A percentile compares a stretch with the other conserved stretches of the same genome.
Conservation (phyloP, 1,284 basidiomycete species). For the Phylloboletellus chloephorus region DNA sequence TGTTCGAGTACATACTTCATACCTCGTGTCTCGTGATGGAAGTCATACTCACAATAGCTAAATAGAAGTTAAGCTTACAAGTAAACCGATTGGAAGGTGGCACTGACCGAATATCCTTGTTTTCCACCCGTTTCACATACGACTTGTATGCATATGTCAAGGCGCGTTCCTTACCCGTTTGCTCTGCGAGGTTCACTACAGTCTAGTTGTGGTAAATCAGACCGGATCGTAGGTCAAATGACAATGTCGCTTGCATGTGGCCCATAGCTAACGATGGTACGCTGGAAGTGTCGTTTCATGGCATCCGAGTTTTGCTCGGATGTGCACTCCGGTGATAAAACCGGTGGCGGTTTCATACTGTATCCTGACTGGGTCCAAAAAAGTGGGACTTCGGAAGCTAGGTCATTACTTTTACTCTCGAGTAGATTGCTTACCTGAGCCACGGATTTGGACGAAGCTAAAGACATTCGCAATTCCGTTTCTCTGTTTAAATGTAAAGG, state of each 20-base stretch:
- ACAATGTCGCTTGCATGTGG: conserved; percentile 51
- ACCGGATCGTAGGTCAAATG: conserved; percentile 1
- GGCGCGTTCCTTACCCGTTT: conserved; percentile 79
- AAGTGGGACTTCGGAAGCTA: conserved; percentile 60
- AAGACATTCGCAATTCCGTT: conserved; percentile 74
- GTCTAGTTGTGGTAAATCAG: conserved; percentile 43
- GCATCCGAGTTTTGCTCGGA: conserved; percentile 68
- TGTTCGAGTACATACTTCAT: conserved; percentile 64
- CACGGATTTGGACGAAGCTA: conserved; percentile 84
- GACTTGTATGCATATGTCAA: conserved; percentile 79
- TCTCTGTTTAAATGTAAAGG: conserved; percentile 39
- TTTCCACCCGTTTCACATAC: conserved; percentile 55
- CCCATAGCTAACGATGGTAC: conserved; percentile 67
- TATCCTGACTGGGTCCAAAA: conserved; percentile 86
- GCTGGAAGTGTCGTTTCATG: conserved; percentile 71
- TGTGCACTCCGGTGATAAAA: conserved; percentile 69
- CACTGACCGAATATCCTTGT: conserved; percentile 61
- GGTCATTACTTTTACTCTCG: conserved; percentile 3
- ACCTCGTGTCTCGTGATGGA: conserved; percentile 85
- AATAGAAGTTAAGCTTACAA: conserved; percentile 2
- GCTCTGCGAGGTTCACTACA: conserved; percentile 86
- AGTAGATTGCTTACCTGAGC: conserved; percentile 60
- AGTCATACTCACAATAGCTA: conserved; percentile 78
- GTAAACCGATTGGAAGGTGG: neutral
- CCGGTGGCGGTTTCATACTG: conserved; percentile 83